Base-by-base conservation (phyloP, 352 stramenopile species). In the Aphanomyces cochlioides region DNA sequence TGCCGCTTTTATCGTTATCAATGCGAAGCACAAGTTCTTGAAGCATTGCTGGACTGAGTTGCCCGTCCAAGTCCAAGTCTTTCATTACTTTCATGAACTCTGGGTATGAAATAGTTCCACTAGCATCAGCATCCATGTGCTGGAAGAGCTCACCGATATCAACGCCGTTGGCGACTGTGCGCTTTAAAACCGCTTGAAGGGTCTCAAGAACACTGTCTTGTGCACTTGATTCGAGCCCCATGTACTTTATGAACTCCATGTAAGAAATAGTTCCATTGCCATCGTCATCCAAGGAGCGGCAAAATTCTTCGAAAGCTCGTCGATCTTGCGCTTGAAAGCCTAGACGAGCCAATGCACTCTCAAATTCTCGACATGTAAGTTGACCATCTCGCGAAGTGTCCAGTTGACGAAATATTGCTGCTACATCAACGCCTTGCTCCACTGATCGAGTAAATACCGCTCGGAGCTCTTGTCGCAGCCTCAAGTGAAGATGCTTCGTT, bases 261-360 rank as follows among this genome's bases (percentile, higher is more conserved):
- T 95, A 90, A 8, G 88, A 91, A 19, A 97, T 83, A 2, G 63
- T 74, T 0, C 83, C 85, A 54, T 93, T 78, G 17, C 76, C 72
- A 56, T 93, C 75, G 43, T 68, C 70, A 45, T 95, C 85, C 15
- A 94, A 77, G 47, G 82, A 75, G 0, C 19, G 39, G 19, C 93
- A 67, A 2, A 94, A 67, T 4, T 66, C 65, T n/a, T 72, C 67
- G 28, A 92, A 72, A 8, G 75, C 73, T 56, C 88, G 67, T 8
- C 67, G 73, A 21, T 75, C n/a, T 67, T 74, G 41, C 41, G 79
- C 75, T 54, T 72, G 67, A 48, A 90, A 77, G 5, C 82, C 82
- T 2, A 94, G 76, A 40, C 86, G 75, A 10, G 75, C 70, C 13
- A 93, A 65, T 7, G 84, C 82, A 7, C 60, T 56, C 8, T 79